Percentiles rank a stretch among this genome's conserved stretches.
Evolutionary conservation across 805 yeast species (phyloP).

Genomic region (Candida sanyiensis): DNA sequence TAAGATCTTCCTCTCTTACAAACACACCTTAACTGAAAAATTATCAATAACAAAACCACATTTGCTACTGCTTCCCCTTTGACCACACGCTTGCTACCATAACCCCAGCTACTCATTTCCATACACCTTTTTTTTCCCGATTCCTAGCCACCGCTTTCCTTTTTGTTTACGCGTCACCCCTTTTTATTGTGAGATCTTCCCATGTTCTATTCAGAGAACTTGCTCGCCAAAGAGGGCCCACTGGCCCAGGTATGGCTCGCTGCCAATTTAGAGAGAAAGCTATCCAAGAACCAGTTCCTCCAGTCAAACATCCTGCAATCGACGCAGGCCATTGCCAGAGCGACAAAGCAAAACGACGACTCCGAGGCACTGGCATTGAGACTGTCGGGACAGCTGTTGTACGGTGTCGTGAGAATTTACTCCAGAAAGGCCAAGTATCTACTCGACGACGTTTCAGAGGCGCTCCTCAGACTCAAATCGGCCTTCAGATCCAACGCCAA

Average conservation of each 20-base stretch:
- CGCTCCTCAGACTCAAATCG: slow-evolving; percentile 62
- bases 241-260: slow-evolving; percentile 91
- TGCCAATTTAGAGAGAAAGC: slow-evolving; percentile 75
- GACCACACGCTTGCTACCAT: too few relatives aligned
- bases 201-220: slow-evolving; percentile 47
- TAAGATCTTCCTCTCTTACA: too few relatives aligned
- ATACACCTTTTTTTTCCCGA: too few relatives aligned
- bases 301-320: slow-evolving; percentile 67
- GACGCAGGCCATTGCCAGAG: slow-evolving; percentile 54
- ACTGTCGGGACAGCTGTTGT: slow-evolving; percentile 76
- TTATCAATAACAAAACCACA: too few relatives aligned
- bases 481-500: slow-evolving; percentile 45
- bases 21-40: too few relatives aligned
- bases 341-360: slow-evolving; percentile 28
- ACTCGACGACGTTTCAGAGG: slow-evolving; percentile 77
- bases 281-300: slow-evolving; percentile 65
- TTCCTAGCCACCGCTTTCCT: too few relatives aligned
- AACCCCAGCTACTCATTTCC: too few relatives aligned
- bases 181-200: too few relatives aligned
- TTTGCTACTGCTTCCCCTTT: too few relatives aligned
- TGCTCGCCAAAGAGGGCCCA: slow-evolving; percentile 70
- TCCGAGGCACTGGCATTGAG: slow-evolving; percentile 67
- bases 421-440: slow-evolving; percentile 79
- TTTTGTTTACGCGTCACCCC: too few relatives aligned
- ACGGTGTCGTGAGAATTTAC: slow-evolving; percentile 84